Conservation (phyloP, 2,329 filamentous ascomycete species). For the Pestalotiopsis sp. region DNA sequence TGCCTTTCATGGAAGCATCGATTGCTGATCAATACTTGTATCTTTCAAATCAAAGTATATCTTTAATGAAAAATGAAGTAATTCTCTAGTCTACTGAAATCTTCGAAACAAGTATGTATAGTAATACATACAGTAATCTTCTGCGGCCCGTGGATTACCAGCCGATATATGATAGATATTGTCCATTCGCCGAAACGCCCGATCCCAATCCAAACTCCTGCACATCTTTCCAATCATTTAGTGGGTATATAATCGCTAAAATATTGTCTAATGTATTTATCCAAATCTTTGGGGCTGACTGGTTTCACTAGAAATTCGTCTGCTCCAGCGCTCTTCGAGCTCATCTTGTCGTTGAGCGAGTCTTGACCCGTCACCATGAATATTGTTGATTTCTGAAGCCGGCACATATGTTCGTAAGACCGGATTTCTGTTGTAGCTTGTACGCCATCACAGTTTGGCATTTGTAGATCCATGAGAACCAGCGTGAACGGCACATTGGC, state of each 20-base stretch:
- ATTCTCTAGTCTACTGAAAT: too few relatives aligned
- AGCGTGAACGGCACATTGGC: constrained; percentile 4
- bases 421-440: constrained; percentile 13
- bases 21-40: too few relatives aligned
- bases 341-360: constrained; percentile 4
- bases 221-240: too few relatives aligned
- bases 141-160: neutral
- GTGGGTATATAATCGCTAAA: constrained; percentile 1
- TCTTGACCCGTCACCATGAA: constrained; percentile 17
- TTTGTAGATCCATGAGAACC: constrained; percentile 16
- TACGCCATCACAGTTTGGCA: constrained; percentile 14
- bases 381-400: neutral
- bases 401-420: constrained; percentile 5
- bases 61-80: too few relatives aligned
- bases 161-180: neutral
- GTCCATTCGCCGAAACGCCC: neutral
- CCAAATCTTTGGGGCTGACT: constrained; percentile 8
- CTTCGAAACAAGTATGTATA: too few relatives aligned
- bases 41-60: too few relatives aligned
- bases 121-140: neutral
- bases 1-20: too few relatives aligned
- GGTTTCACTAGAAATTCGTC: constrained; percentile 16
- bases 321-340: constrained; percentile 11
- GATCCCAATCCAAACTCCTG: neutral
- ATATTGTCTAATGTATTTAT: constrained; percentile 8